Base-by-base conservation (phyloP, 2,329 filamentous ascomycete species). In the Thielaviopsis populi region DNA sequence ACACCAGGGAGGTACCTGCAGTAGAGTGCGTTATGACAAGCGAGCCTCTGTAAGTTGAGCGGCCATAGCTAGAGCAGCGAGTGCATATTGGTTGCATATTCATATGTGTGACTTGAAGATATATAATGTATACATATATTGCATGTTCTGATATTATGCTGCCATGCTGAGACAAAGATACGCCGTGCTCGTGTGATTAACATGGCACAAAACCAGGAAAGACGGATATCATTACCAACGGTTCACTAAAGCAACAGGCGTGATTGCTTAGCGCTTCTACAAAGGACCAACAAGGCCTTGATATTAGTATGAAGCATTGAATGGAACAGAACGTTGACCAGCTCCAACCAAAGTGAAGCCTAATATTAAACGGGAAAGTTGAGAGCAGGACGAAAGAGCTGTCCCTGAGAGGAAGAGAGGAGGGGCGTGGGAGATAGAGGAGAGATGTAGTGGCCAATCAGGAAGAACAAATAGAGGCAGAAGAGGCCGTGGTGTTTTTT, bases 1-100 rank as follows among this genome's bases (percentile, higher is more conserved):
- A 56, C 53, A 17, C 53, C 53, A 33, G 53, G 53, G 53, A 56
- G 53, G 53, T 56, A 56, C 53, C 53, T 56, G 53, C 53, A 56
- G 53, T 33, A 56, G 53, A 10, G 30, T 33, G 30, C 24, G 6
- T 37, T 19, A 22, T 56, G 53, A 56, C 53, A 56, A 56, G 53
- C 17, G 15, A 56, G 10, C 19, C 17, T 3, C 24, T 56, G 53
- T 8, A 6, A 37, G 33, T 37, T 37, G 33, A 4, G 7, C 13
- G 53, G 46, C 46, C 24, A 24, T 11, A 19, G 48, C 10, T 30
- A 27, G 27, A 33, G 24, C 46, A 50, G 24, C 27, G 13, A 3
- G 10, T 22, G 46, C 22, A 22, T 50, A 27, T 37, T 37, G 33
- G 33, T 4, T 10, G 33, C 4, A 10, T 46, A 19, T 46, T 1